Conservation (phyloP, 1,284 basidiomycete species). For the Leccinum griseonigrum region DNA sequence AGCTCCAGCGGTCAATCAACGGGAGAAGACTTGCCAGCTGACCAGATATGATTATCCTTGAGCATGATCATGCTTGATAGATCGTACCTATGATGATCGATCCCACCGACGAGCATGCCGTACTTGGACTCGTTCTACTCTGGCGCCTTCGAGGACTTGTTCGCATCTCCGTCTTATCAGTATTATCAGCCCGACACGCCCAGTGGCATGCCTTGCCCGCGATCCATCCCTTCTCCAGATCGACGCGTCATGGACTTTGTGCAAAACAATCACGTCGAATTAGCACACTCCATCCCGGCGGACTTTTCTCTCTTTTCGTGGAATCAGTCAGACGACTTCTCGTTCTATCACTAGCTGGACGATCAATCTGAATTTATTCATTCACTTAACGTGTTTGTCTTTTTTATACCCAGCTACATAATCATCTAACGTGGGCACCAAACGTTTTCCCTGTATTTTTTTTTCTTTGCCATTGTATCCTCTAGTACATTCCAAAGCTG, state of each 20-base stretch:
- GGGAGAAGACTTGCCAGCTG: conserved; percentile 60
- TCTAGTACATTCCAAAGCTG: conserved; percentile 4
- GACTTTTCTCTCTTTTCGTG: conserved; percentile 23
- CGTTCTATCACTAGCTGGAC: conserved; percentile 22
- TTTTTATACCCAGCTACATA: conserved; percentile 6
- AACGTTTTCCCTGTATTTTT: conserved; percentile 23
- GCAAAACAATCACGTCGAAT: conserved; percentile 2
- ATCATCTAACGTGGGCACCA: conserved; percentile 12
- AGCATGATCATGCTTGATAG: conserved; percentile 99
- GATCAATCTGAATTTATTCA: conserved; percentile 27
- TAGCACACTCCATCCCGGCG: conserved; percentile 6
- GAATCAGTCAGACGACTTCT: conserved; percentile 22
- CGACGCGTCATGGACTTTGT: conserved; percentile 15
- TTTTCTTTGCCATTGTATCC: conserved; percentile 15
- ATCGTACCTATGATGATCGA: conserved; percentile 96
- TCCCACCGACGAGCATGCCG: conserved; percentile 97
- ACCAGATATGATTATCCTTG: conserved; percentile 99
- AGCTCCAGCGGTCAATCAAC: background rate
- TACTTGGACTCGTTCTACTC: conserved; percentile 51
- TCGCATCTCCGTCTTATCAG: conserved; percentile 1
- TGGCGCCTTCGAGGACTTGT: conserved; percentile 7
- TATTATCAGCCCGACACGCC: conserved; percentile 1
- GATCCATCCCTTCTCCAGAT: background rate
- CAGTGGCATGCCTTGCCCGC: background rate
- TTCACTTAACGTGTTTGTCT: conserved; percentile 24